Evolutionary conservation across 2,329 filamentous ascomycete genomes (phyloP).

Genomic region (Talaromyces albobiverticillius): DNA sequence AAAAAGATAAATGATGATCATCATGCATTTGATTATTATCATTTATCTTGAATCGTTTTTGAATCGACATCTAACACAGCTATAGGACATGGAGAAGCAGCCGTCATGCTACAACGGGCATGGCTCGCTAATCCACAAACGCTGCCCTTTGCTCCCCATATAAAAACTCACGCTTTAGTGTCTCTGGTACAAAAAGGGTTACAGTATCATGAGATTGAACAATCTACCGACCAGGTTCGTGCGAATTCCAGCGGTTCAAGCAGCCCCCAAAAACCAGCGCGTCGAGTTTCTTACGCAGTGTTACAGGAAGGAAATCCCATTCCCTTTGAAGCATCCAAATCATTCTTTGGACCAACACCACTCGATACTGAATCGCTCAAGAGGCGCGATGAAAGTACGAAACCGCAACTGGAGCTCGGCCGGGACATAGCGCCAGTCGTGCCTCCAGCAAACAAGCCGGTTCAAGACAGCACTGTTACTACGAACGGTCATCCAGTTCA

Average conservation of each 20-base stretch:
- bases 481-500: conserved; percentile 37
- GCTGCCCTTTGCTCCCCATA: conserved; percentile 59
- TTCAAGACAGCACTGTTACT: conserved; percentile 28
- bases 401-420: conserved; percentile 24
- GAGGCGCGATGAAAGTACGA: conserved; percentile 23
- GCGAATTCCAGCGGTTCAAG: conserved; percentile 1
- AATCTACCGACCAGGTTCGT: conserved; percentile 49
- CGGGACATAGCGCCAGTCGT: conserved; percentile 25
- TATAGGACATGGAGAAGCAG: conserved; percentile 57
- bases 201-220: conserved; percentile 51
- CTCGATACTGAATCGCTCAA: conserved; percentile 31
- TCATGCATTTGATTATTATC: conserved; percentile 5
- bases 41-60: conserved; percentile 16
- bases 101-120: conserved; percentile 59
- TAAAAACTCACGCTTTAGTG: conserved; percentile 59
- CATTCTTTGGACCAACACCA: conserved; percentile 48
- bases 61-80: conserved; percentile 16
- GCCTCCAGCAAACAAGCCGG: conserved; percentile 31
- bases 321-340: conserved; percentile 35
- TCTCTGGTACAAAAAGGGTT: conserved; percentile 64
- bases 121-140: conserved; percentile 62
- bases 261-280: background rate
- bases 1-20: background rate
- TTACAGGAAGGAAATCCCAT: conserved; percentile 37
- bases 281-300: conserved; percentile 12